Conservation (phyloP, 192 early-diverging fungal species). For the Podila epigama region DNA sequence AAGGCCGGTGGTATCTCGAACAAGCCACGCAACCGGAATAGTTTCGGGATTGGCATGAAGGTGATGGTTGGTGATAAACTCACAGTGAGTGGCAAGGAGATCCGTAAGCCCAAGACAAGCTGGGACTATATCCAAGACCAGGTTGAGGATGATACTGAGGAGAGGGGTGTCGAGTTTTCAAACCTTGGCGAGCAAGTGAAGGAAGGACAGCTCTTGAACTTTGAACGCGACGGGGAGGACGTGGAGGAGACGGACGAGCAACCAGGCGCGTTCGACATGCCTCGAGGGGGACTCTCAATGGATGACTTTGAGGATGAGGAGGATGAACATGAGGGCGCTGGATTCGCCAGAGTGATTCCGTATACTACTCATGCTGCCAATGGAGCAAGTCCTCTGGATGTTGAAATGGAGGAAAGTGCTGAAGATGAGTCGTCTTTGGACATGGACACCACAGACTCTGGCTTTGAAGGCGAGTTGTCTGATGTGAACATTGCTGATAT, state of each 20-base stretch:
- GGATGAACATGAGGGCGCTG: conserved; percentile 23
- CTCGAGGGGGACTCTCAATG: not conserved
- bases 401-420: conserved; percentile 24
- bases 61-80: conserved; percentile 47
- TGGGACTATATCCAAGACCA: conserved; percentile 45
- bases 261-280: not conserved
- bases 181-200: conserved; percentile 4
- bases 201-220: conserved; percentile 3
- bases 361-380: conserved; percentile 3
- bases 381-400: conserved; percentile 34
- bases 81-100: conserved; percentile 43
- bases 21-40: conserved; percentile 41
- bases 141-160: conserved; percentile 4
- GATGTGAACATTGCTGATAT: conserved; percentile 2
- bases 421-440: conserved; percentile 7
- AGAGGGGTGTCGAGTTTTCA: not conserved
- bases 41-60: conserved; percentile 45
- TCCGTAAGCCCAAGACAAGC: conserved; percentile 43
- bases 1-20: conserved; percentile 19
- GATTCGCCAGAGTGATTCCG: conserved; percentile 10
- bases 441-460: not conserved
- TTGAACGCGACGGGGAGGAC: conserved; percentile 17
- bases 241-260: conserved; percentile 8
- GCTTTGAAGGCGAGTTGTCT: conserved; percentile 6
- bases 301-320: conserved; percentile 30